A percentile compares a stretch with the other conserved stretches of the same genome.
Evolutionary conservation across 495 filamentous ascomycete genomes (phyloP).

Genomic region (Achaetomiella virescens): DNA sequence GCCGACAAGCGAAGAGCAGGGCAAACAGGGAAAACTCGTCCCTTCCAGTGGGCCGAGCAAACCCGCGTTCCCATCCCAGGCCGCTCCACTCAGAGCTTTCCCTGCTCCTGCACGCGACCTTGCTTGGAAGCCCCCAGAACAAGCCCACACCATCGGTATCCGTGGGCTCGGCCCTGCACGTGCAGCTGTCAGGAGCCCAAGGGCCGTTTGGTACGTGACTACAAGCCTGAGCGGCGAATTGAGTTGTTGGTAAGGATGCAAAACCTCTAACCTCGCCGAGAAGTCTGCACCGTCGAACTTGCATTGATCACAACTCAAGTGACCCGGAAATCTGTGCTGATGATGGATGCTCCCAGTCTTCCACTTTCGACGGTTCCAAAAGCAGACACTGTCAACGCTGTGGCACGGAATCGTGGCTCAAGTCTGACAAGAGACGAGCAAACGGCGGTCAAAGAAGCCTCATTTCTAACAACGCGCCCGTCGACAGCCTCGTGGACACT

Average conservation of each 20-base stretch:
- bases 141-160: not conserved
- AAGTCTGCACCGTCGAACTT: too few species aligned
- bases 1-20: too few species aligned
- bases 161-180: not conserved
- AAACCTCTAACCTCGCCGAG: not conserved
- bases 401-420: too few species aligned
- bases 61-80: not conserved
- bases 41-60: not conserved
- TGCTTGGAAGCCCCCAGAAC: not conserved
- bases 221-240: not conserved
- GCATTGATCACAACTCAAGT: too few species aligned
- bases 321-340: too few species aligned
- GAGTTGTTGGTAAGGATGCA: not conserved
- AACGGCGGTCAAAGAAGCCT: not conserved
- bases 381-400: too few species aligned
- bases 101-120: not conserved
- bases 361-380: too few species aligned
- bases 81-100: not conserved
- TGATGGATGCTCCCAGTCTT: too few species aligned
- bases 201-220: not conserved
- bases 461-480: not conserved
- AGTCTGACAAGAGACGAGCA: not conserved
- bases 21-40: not conserved
- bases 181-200: not conserved
- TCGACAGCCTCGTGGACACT: not conserved